Evolutionary conservation across 139 green algal species (phyloP).

Genomic region (Chloropicon primus): DNA sequence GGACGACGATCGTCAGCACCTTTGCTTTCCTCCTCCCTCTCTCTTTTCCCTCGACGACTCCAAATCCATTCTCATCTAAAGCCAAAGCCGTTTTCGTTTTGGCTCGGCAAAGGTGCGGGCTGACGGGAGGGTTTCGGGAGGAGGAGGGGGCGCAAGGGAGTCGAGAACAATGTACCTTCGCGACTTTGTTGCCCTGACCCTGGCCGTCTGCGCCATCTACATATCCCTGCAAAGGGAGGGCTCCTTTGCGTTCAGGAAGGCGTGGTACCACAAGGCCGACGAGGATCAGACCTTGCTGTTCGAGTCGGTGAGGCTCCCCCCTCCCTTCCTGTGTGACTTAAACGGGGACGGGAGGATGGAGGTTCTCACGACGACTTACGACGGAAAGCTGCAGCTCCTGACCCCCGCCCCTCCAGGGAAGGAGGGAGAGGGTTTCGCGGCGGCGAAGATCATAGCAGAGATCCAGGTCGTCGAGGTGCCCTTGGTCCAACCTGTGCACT

Average conservation of each 20-base stretch:
- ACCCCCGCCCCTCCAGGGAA: constrained; percentile 28
- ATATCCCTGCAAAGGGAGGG: constrained; percentile 66
- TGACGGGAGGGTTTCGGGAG: no score
- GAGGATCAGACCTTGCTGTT: background rate
- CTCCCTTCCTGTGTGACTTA: constrained; percentile 40
- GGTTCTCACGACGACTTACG: constrained; percentile 57
- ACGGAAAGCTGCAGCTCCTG: constrained; percentile 54
- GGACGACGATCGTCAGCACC: no score
- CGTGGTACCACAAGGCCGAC: constrained; percentile 45
- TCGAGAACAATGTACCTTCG: no score
- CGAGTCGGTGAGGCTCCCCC: background rate
- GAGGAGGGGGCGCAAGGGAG: no score
- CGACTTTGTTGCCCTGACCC: constrained; percentile 61
- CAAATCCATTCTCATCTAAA: no score
- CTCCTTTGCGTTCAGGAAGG: constrained; percentile 61
- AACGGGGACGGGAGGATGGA: constrained; percentile 90
- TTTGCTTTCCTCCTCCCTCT: no score
- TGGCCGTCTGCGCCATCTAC: constrained; percentile 58
- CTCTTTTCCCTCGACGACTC: no score
- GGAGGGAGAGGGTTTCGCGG: constrained; percentile 59
- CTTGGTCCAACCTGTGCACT: background rate
- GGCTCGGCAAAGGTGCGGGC: no score
- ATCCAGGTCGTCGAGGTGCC: constrained; percentile 27
- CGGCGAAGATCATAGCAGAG: constrained; percentile 36
- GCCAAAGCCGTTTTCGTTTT: no score